A percentile compares a stretch with the other conserved stretches of the same genome.
phyloP scores from a whole-genome alignment of 2,329 filamentous ascomycete genomes.

The Leptographium lundbergii region DNA sequence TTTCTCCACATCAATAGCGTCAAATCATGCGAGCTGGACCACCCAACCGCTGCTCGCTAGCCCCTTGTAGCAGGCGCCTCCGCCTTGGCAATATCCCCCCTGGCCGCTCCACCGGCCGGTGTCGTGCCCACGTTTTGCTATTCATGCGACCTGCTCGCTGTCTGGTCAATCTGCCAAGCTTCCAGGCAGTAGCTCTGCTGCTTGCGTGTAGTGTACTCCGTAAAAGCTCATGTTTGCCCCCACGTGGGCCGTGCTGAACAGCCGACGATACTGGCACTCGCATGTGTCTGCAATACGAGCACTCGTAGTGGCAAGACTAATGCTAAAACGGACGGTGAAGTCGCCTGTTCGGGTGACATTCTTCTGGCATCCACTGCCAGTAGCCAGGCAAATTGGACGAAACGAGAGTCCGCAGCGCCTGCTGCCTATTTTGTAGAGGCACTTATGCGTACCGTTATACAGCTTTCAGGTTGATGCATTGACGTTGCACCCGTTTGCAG shows the following conservation, averaged over 20 bases:
- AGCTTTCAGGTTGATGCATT: no score
- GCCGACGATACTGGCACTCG: no score
- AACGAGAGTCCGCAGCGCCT: background rate
- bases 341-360: background rate
- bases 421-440: background rate
- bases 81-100: background rate
- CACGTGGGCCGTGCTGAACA: no score
- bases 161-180: background rate
- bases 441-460: no score
- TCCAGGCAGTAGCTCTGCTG: no score
- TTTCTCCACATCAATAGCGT: background rate
- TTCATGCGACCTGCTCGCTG: background rate
- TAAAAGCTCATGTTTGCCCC: no score
- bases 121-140: background rate
- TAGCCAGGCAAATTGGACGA: no score
- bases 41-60: background rate
- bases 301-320: no score
- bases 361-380: background rate
- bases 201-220: no score
- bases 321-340: no score
- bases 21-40: background rate
- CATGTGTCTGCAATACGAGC: no score
- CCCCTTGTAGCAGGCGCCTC: background rate
- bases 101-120: background rate
- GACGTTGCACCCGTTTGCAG: no score